Conservation (phyloP, 768 basidiomycete species). For the Lepiota brunneoincarnata region DNA sequence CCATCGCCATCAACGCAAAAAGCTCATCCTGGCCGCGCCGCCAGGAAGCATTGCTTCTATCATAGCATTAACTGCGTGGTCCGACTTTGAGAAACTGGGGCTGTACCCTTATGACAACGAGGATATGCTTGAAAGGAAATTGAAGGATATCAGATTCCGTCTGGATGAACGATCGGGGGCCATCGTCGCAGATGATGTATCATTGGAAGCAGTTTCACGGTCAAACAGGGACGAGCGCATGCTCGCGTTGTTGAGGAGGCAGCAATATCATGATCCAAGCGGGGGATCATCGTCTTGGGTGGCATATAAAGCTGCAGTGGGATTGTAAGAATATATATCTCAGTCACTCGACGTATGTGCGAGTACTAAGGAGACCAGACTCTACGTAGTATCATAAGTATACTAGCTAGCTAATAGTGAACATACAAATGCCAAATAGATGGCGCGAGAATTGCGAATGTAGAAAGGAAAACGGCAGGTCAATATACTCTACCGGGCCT, state of each 20-base stretch:
- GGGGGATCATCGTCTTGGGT: conserved; percentile 20
- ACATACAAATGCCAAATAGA: too few relatives aligned
- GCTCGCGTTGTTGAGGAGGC: conserved; percentile 31
- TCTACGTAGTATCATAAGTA: too few relatives aligned
- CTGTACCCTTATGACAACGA: conserved; percentile 57
- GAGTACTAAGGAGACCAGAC: too few relatives aligned
- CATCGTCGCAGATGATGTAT: conserved; percentile 53
- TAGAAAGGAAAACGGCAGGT: too few relatives aligned
- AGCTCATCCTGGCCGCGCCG: conserved; percentile 47
- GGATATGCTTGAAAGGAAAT: conserved; percentile 40
- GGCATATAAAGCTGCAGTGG: conserved; percentile 19
- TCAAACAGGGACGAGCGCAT: conserved; percentile 35
- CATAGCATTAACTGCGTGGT: conserved; percentile 54
- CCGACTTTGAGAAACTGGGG: conserved; percentile 61
- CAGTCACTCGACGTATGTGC: conserved; percentile 2
- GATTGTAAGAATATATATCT: conserved; percentile 12
- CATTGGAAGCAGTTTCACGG: conserved; percentile 19
- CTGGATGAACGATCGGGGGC: conserved; percentile 60
- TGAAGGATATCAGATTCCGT: conserved; percentile 49
- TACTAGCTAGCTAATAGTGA: too few relatives aligned
- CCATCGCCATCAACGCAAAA: conserved; percentile 44
- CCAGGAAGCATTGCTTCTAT: conserved; percentile 63
- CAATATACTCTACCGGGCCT: too few relatives aligned
- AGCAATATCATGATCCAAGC: conserved; percentile 16
- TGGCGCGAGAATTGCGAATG: too few relatives aligned